Base-by-base conservation (phyloP, 495 filamentous ascomycete genomes). In the Viridothelium virens region DNA sequence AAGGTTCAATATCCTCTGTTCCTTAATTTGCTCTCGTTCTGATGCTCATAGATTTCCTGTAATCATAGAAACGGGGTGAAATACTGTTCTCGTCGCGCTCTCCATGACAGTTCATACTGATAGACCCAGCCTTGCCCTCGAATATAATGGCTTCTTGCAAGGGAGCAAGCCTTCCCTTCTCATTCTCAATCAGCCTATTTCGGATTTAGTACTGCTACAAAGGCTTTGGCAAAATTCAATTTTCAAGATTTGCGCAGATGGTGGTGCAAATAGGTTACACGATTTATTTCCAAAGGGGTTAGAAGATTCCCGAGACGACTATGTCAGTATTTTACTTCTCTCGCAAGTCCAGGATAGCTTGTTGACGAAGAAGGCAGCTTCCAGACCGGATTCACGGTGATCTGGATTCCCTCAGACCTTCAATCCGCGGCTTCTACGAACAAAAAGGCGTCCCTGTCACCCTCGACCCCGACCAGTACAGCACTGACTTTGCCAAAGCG, bases 381-480 rank as follows among this genome's bases (percentile, higher is more conserved):
- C 89, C 93, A 0, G 72, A 86, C 69, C 74, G 79, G 50, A 91
- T 98, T 65, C 84, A 91, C 69, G 94, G 94, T 63, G 94, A 98
- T 71, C 80, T 97, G 1, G 94, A 98, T 80, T 96, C 91, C 16
- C 77, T 97, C 18, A 76, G 73, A 2, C 79, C 83, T 11, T 74
- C 80, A 25, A 78, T 88, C 0, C 79, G 78, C 46, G 41, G 74
- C 1, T 88, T 88, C 74, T 97, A 91, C 78, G 73, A 79, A 48
- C 66, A 74, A 0, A 77, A 76, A 10, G 77, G 77, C 4, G 83
- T 85, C 0, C 66, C 79, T 25, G 78, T 97, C 44, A 77, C 89
- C 64, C 74, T 84, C 69, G 85, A 92, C 65, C 69, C 78, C 34
- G 90, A 95, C 73, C 91, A 97, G 72, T 84, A 94, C 73, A 87